Base-by-base conservation (phyloP, 805 yeast genomes). In the Candida bentonensis region DNA sequence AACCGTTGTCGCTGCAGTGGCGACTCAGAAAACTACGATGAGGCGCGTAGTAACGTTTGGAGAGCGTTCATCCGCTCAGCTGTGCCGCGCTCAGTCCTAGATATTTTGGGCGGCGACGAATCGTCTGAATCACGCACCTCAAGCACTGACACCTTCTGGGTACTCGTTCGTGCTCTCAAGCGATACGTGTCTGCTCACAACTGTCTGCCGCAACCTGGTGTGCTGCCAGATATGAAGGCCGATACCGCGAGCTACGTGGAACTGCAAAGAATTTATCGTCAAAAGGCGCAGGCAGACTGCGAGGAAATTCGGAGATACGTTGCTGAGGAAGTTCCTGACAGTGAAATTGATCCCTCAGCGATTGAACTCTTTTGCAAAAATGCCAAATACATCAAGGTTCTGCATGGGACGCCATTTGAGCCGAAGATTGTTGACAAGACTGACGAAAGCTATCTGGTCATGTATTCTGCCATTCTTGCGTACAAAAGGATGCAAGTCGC, bases 161-260 rank as follows among this genome's bases (percentile, higher is more conserved):
- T 72, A 2, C 67, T 75, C 17, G 67, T 73, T 0, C 62, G 59
- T 34, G 82, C 87, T 0, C 63, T 85, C 42, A 63, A 68, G 39
- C 47, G 51, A 4, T 86, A 77, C 57, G 67, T 76, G 0, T 49
- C 42, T 0, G 39, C 40, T 1, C 47, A 49, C 15, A 30, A 56
- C 2, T 62, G 65, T 1, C 57, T 63, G 3, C 95, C 95, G 0
- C 60, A 85, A 1, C 68, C 79, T 2, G 95, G 94, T 0, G 70
- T 65, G 0, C 56, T 88, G 3, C 95, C 95, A 0, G 97, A 88
- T 58, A 89, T 89, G 96, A 81, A 83, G 20, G 74, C 95, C 0
- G 76, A 78, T 48, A 79, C 95, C 0, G 59, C 62, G 5, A 66
- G 66, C 45, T 89, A 82, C 57, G 66, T 80, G 2, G 58, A 54